Base-by-base conservation (phyloP, 106 monocot genomes). In the Dactylorhiza incarnata region DNA sequence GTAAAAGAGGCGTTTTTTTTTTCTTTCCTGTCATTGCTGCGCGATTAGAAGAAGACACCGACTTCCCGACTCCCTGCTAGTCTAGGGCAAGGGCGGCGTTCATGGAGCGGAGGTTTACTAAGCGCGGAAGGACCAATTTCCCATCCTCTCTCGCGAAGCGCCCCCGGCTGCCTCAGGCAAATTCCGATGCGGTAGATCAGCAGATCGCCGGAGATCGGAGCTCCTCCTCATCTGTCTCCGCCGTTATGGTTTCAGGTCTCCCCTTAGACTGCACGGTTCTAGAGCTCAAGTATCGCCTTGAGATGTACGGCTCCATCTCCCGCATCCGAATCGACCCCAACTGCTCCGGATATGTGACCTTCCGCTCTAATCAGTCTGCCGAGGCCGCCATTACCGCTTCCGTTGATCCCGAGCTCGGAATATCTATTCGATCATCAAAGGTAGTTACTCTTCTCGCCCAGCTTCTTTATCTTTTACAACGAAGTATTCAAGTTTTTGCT, bases 271-370 rank as follows among this genome's bases (percentile, higher is more conserved):
- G 92, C 78, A 88, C 85, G 1, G 95, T 95, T 20, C 82, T 95
- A 13, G 92, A 88, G 83, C 88, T 95, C 66, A 95, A 95, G 73
- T 92, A 84, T 7, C 86, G 89, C 49, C 79, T 92, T 67, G 86
- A 92, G 86, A 80, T 86, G 74, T 95, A 86, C 78, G 95, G 95
- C 10, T 65, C 89, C 73, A 76, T 95, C 74, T 83, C 95, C 15
- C 84, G 95, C 74, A 90, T 75, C 71, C 87, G 88, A 37, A 72
- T 95, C 58, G 88, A 92, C 48, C 72, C 19, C 68, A 77, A 80
- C 50, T 82, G 85, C 75, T 51, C 76, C 17, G 90, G 83, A 0
- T 81, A 86, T 72, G 89, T 95, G 75, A 86, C 89, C 23, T 95
- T 86, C 82, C 85, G 95, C 9, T 92, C 88, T 23, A 68, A 37